A percentile compares a stretch with the other conserved stretches of the same genome.
These are phyloP conservation scores for Volvox carteri DNA, from an alignment of 163 green algal genomes.

Conservation along the genomic window DNA sequence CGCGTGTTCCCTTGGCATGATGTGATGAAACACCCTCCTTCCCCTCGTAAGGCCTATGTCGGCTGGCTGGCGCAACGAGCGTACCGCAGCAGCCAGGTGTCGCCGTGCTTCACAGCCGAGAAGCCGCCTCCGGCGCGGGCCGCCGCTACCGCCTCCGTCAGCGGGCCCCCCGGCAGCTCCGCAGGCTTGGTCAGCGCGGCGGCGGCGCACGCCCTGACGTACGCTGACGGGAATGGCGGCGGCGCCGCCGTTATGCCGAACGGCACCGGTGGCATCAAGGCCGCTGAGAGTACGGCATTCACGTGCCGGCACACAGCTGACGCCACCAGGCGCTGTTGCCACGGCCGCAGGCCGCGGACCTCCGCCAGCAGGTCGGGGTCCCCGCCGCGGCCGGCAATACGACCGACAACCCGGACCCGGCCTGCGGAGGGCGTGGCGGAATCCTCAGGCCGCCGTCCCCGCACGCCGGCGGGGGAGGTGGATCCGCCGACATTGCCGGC, in stretches of 20 bases:
- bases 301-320: constrained; percentile 40
- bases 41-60: too few species aligned
- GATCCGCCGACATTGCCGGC: too few species aligned
- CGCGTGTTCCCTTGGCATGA: too few species aligned
- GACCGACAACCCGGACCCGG: background rate
- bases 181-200: constrained; percentile 16
- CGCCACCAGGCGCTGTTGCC: constrained; percentile 38
- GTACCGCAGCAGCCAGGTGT: constrained; percentile 44
- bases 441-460: background rate
- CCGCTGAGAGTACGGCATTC: constrained; percentile 17
- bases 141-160: background rate
- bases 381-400: background rate
- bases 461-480: background rate
- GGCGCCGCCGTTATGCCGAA: constrained; percentile 30
- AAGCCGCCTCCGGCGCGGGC: background rate
- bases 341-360: constrained; percentile 36
- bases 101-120: constrained; percentile 9
- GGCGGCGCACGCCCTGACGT: constrained; percentile 11
- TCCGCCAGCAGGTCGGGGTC: constrained; percentile 33
- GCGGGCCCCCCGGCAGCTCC: background rate
- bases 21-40: too few species aligned
- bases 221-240: constrained; percentile 35
- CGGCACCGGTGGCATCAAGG: constrained; percentile 29
- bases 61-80: too few species aligned
- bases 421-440: background rate